A percentile compares a stretch with the other conserved stretches of the same genome.
These are phyloP conservation scores for Saccharomycopsis vini DNA, from an alignment of 805 yeast genomes.

Conservation along the genomic window DNA sequence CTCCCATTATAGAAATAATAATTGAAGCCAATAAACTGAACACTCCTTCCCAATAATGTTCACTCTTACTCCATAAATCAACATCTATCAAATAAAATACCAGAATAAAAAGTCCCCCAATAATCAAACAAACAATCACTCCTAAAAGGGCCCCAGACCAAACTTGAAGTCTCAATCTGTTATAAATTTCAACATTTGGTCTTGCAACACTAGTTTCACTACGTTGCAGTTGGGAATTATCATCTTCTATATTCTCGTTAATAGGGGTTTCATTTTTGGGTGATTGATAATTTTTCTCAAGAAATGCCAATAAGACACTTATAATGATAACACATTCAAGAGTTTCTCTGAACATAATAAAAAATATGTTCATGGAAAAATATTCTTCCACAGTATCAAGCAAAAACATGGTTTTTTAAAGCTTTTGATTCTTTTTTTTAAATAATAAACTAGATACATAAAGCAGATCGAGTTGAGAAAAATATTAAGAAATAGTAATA, in stretches of 20 bases:
- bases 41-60: constrained; percentile 82
- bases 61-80: constrained; percentile 82
- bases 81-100: constrained; percentile 71
- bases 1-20: constrained; percentile 80
- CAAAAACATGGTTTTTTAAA: too few relatives aligned
- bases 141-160: constrained; percentile 79
- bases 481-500: too few relatives aligned
- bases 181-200: constrained; percentile 16
- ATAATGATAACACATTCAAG: constrained; percentile 87
- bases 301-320: constrained; percentile 83
- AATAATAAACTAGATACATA: too few relatives aligned
- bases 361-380: constrained; percentile 43
- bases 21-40: constrained; percentile 70
- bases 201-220: not conserved
- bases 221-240: too few relatives aligned
- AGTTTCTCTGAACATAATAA: constrained; percentile 87
- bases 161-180: constrained; percentile 53
- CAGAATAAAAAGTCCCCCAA: constrained; percentile 64
- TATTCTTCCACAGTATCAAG: constrained; percentile 14
- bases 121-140: constrained; percentile 52
- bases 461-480: too few relatives aligned
- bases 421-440: too few relatives aligned
- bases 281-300: constrained; percentile 45
- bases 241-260: too few relatives aligned
- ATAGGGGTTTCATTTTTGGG: constrained; percentile 20